phyloP scores from a whole-genome alignment of 1,139 yeast genomes.

The Debaryomyces sp. region DNA sequence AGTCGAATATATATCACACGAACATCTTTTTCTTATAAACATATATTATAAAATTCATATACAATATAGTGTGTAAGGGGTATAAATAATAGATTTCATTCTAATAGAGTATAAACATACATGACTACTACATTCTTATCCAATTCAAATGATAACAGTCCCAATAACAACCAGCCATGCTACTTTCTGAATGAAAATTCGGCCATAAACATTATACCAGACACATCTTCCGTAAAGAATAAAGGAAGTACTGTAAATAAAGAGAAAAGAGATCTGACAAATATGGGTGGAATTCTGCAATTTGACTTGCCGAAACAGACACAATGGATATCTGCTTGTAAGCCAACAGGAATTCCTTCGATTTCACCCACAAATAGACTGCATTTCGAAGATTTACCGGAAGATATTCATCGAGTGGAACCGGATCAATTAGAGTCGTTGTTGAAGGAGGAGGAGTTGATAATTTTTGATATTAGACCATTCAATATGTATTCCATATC shows the following conservation, averaged over 20 bases:
- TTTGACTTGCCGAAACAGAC: neutral
- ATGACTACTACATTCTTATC: slow-evolving; percentile 5
- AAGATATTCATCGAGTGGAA: slow-evolving; percentile 6
- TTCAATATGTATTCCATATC: slow-evolving; percentile 35
- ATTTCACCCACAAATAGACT: slow-evolving; percentile 14
- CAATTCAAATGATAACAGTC: slow-evolving; percentile 5
- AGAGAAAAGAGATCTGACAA: neutral
- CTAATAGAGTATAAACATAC: neutral
- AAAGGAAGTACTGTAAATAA: neutral
- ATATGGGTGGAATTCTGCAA: neutral
- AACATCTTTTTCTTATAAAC: neutral
- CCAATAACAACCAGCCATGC: slow-evolving; percentile 2
- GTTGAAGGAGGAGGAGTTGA: neutral
- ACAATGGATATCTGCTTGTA: neutral
- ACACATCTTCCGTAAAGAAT: neutral
- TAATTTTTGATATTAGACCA: slow-evolving; percentile 42
- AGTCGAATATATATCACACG: neutral
- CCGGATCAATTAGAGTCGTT: slow-evolving; percentile 1
- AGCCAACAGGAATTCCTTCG: slow-evolving; percentile 3
- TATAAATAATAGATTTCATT: neutral
- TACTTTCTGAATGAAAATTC: slow-evolving; percentile 3
- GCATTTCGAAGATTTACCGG: slow-evolving; percentile 13
- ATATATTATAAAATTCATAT: neutral
- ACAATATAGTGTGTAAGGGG: neutral
- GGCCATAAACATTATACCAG: neutral